These are phyloP conservation scores for Coemansia sp. DNA, from an alignment of 192 early-diverging fungal species.

Conservation along the genomic window DNA sequence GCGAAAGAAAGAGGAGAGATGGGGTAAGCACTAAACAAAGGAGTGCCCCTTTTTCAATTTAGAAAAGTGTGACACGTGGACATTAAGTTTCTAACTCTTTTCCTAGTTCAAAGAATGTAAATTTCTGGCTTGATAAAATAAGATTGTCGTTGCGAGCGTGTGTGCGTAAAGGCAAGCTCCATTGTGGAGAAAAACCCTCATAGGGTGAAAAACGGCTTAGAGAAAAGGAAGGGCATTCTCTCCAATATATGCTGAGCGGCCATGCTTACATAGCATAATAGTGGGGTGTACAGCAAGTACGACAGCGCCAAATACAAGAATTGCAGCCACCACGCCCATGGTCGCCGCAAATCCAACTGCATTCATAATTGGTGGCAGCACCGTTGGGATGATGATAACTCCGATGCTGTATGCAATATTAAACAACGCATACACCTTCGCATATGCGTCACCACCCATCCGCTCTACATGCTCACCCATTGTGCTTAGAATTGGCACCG, in stretches of 20 bases:
- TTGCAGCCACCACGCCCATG: slow-evolving; percentile 45
- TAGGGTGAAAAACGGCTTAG: slow-evolving; percentile 2
- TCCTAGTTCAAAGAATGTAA: no score
- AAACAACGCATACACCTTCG: slow-evolving; percentile 68
- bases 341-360: slow-evolving; percentile 57
- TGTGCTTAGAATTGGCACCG: slow-evolving; percentile 65
- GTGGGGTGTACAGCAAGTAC: slow-evolving; percentile 37
- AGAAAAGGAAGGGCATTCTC: slow-evolving; percentile 29
- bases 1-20: no score
- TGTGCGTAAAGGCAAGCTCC: no score
- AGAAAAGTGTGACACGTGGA: no score
- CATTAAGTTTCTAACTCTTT: no score
- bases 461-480: slow-evolving; percentile 68
- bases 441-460: slow-evolving; percentile 61
- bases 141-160: no score
- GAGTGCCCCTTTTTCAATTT: no score
- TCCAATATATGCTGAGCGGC: slow-evolving; percentile 33
- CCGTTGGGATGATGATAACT: slow-evolving; percentile 72
- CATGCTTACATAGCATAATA: slow-evolving; percentile 26
- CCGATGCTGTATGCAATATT: slow-evolving; percentile 76
- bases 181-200: no score
- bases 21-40: no score
- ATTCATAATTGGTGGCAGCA: slow-evolving; percentile 60
- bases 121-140: no score
- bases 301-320: slow-evolving; percentile 46